Conservation (phyloP, 2,329 filamentous ascomycete species). For the Hyphodiscus sp. region DNA sequence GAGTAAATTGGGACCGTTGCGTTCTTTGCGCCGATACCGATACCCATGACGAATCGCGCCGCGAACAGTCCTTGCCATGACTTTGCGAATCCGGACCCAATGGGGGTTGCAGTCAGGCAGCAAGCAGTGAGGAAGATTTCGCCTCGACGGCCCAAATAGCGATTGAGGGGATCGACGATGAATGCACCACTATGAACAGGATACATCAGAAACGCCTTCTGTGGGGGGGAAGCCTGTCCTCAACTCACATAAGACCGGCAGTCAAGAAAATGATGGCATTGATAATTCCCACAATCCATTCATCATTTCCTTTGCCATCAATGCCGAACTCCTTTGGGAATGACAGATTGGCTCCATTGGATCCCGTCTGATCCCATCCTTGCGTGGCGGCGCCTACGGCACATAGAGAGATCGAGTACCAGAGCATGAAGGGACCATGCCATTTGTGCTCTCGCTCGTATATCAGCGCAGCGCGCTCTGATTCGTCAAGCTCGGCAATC, state of each 20-base stretch:
- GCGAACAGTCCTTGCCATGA: constrained; percentile 50
- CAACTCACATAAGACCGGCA: constrained; percentile 36
- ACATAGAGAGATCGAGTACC: constrained; percentile 59
- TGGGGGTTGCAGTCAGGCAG: constrained; percentile 71
- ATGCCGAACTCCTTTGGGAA: constrained; percentile 35
- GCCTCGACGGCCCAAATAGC: constrained; percentile 57
- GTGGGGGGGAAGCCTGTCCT: constrained; percentile 44
- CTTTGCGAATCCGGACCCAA: constrained; percentile 51
- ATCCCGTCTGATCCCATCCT: constrained; percentile 30
- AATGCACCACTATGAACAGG: too few species aligned
- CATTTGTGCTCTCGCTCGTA: constrained; percentile 61
- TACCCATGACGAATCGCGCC: constrained; percentile 46
- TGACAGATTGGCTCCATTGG: constrained; percentile 38
- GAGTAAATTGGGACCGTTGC: constrained; percentile 42
- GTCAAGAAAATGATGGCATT: constrained; percentile 47
- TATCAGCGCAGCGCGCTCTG: constrained; percentile 29
- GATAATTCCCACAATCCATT: constrained; percentile 52
- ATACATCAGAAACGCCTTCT: too few species aligned
- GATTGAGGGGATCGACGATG: constrained; percentile 55
- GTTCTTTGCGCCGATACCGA: constrained; percentile 52
- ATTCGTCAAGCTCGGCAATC: constrained; percentile 18
- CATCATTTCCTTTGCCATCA: constrained; percentile 18
- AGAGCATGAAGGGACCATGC: constrained; percentile 54
- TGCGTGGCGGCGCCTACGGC: constrained; percentile 64
- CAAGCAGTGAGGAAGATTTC: constrained; percentile 72